These are phyloP conservation scores for Kandelia obovata DNA, from an alignment of 345 rosid species.

Conservation along the genomic window DNA sequence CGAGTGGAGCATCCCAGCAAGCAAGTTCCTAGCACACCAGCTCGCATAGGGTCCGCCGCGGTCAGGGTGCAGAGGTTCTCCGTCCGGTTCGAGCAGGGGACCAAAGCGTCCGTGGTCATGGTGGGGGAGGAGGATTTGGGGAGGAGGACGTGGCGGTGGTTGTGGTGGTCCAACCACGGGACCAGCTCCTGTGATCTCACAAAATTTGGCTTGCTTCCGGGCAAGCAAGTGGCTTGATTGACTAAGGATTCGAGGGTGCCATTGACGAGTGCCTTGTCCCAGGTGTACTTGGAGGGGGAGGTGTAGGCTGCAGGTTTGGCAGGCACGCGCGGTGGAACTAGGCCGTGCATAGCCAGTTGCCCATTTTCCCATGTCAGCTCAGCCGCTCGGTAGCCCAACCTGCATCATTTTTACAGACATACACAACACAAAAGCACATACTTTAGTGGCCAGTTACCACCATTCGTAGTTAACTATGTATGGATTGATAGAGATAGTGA, in stretches of 20 bases:
- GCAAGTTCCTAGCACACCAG: conserved; percentile 17
- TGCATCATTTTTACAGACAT: conserved; percentile 18
- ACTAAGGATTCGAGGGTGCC: conserved; percentile 93
- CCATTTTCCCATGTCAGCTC: conserved; percentile 98
- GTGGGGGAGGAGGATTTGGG: conserved; percentile 4
- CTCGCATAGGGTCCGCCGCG: conserved; percentile 7
- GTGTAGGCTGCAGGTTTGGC: conserved; percentile 20
- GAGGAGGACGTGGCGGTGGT: conserved; percentile 3
- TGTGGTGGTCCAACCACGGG: conserved; percentile 51
- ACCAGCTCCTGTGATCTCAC: conserved; percentile 32
- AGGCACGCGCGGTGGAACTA: conserved; percentile 52
- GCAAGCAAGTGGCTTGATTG: conserved; percentile 64
- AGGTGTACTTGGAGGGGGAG: conserved; percentile 40
- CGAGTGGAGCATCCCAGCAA: conserved; percentile 45
- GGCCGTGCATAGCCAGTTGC: conserved; percentile 71
- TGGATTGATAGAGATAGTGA: not conserved
- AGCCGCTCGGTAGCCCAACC: conserved; percentile 71
- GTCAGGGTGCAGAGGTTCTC: conserved; percentile 10
- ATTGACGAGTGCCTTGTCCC: conserved; percentile 48
- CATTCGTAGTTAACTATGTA: too few relatives aligned
- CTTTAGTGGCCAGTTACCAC: too few relatives aligned
- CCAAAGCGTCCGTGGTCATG: conserved; percentile 68
- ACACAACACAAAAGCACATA: not conserved
- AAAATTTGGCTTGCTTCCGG: conserved; percentile 8
- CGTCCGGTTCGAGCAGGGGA: conserved; percentile 51